Conservation (phyloP, 1,284 basidiomycete species). For the Sphaerobolus stellatus region DNA sequence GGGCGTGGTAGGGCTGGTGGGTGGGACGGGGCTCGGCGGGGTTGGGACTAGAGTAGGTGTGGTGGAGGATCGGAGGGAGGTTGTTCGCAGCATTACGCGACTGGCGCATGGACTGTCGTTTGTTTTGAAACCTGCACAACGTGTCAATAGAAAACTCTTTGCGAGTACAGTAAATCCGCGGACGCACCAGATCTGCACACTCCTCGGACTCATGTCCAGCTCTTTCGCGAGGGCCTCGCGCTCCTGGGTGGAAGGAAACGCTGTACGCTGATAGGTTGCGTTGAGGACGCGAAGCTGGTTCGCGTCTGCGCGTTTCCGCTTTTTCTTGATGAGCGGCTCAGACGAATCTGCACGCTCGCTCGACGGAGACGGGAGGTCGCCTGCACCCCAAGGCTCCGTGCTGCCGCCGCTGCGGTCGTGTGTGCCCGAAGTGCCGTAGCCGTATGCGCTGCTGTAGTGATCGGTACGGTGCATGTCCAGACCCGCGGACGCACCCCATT, state of each 20-base stretch:
- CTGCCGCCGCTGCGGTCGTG: background rate
- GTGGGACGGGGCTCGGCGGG: slow-evolving; percentile 37
- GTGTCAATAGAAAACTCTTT: slow-evolving; percentile 16
- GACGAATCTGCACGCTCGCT: slow-evolving; percentile 29
- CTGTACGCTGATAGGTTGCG: slow-evolving; percentile 73
- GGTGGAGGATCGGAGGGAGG: slow-evolving; percentile 30
- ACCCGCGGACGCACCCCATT: background rate
- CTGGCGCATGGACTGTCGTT: slow-evolving; percentile 76
- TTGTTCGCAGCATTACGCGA: slow-evolving; percentile 59
- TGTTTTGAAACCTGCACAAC: slow-evolving; percentile 75
- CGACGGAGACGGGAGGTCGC: background rate
- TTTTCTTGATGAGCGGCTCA: slow-evolving; percentile 77
- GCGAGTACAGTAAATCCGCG: too few relatives aligned
- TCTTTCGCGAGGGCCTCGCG: slow-evolving; percentile 70
- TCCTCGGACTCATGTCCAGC: slow-evolving; percentile 78
- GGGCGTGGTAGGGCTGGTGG: slow-evolving; percentile 52
- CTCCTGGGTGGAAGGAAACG: slow-evolving; percentile 83
- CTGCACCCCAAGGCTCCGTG: background rate
- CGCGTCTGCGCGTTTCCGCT: slow-evolving; percentile 79
- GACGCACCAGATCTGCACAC: slow-evolving; percentile 79
- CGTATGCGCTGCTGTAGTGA: background rate
- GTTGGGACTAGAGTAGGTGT: background rate
- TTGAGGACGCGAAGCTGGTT: slow-evolving; percentile 76
- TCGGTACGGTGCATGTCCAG: too few relatives aligned
- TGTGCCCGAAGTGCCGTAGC: background rate